Conservation (phyloP, 345 rosid species). For the Odontarrhena argentea region DNA sequence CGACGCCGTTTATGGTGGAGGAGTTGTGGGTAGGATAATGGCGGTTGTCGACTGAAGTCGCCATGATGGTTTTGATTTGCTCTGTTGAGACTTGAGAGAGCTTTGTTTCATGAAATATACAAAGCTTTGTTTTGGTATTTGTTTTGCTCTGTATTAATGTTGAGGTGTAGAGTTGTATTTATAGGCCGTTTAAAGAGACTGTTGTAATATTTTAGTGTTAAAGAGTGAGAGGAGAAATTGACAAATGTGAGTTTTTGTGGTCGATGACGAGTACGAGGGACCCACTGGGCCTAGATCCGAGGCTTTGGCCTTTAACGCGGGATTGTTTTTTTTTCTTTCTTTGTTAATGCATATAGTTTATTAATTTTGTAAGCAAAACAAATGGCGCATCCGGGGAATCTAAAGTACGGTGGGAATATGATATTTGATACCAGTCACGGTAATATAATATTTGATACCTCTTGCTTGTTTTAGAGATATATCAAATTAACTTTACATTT, state of each 20-base stretch:
- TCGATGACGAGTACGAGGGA: not conserved
- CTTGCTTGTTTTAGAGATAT: too few relatives aligned
- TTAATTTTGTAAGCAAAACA: not conserved
- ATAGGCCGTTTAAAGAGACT: constrained; percentile 31
- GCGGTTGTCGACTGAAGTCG: constrained; percentile 80
- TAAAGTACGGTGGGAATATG: constrained; percentile 70
- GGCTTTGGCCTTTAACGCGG: constrained; percentile 36
- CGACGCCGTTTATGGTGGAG: constrained; percentile 56
- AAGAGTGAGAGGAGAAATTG: constrained; percentile 16
- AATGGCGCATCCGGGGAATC: not conserved
- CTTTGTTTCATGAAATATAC: not conserved
- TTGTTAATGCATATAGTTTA: not conserved
- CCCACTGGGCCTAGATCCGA: constrained; percentile 17
- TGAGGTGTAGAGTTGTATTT: constrained; percentile 29
- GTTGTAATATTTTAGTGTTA: not conserved
- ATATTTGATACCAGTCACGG: constrained; percentile 86
- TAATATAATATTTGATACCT: too few relatives aligned
- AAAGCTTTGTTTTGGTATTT: not conserved
- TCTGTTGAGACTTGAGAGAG: not conserved
- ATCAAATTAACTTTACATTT: too few relatives aligned
- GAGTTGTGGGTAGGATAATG: constrained; percentile 57
- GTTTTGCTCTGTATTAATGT: constrained; percentile 6
- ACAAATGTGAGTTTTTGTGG: constrained; percentile 35
- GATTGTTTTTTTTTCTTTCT: constrained; percentile 9
- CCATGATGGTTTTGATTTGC: constrained; percentile 46